A percentile compares a stretch with the other conserved stretches of the same genome.
Conservation (phyloP, 495 filamentous ascomycete species). For the Penicillium angulare region DNA sequence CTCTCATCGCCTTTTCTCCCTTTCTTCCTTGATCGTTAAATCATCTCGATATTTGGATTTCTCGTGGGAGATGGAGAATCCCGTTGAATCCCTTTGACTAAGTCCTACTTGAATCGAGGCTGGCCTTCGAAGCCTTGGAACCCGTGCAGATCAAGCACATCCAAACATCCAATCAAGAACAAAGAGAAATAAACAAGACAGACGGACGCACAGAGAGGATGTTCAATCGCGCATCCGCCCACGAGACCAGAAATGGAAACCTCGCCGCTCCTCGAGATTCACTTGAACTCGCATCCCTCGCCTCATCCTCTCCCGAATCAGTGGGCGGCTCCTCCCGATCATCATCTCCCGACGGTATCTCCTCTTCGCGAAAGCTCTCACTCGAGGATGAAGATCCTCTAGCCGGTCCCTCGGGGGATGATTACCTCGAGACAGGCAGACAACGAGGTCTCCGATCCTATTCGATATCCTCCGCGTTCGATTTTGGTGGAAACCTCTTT, state of each 20-base stretch:
- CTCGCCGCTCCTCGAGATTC: constrained; percentile 70
- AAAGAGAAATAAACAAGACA: constrained; percentile 3
- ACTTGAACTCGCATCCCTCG: constrained; percentile 92
- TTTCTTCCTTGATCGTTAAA: constrained; percentile 3
- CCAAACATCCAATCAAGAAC: background rate
- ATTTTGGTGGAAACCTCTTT: constrained; percentile 87
- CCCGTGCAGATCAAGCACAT: background rate
- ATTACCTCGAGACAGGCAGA: constrained; percentile 45
- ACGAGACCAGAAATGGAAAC: constrained; percentile 28
- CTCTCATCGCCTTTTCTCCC: constrained; percentile 1
- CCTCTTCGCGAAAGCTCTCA: constrained; percentile 88
- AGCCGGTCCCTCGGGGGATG: constrained; percentile 50
- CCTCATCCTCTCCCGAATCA: constrained; percentile 64
- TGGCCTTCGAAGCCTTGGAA: background rate
- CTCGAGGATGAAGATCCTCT: constrained; percentile 84
- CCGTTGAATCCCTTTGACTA: constrained; percentile 12
- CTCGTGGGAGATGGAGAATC: constrained; percentile 17
- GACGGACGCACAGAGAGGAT: constrained; percentile 17
- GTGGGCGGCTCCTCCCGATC: constrained; percentile 58
- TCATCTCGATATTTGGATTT: background rate
- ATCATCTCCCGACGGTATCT: constrained; percentile 79
- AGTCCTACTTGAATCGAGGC: background rate
- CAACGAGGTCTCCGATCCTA: constrained; percentile 66
- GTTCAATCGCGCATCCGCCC: constrained; percentile 35
- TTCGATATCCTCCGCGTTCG: constrained; percentile 88